Conservation (phyloP, 2,329 filamentous ascomycete genomes). For the Fusarium dimerum region DNA sequence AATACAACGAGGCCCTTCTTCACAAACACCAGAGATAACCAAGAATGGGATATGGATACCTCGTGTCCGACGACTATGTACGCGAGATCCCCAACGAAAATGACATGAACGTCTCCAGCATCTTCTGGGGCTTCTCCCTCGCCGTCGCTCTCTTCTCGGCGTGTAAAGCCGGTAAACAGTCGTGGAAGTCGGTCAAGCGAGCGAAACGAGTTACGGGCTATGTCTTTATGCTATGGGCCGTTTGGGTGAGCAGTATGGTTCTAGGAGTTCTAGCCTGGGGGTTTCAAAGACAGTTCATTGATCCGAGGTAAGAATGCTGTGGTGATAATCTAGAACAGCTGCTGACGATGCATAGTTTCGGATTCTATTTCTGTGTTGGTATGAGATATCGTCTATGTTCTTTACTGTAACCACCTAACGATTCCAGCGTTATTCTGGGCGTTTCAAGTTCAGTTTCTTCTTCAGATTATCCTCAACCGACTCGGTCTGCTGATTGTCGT, state of each 20-base stretch:
- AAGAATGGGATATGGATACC: constrained; percentile 22
- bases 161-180: constrained; percentile 13
- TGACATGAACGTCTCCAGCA: constrained; percentile 27
- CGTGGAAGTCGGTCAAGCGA: constrained; percentile 16
- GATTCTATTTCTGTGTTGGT: constrained; percentile 26
- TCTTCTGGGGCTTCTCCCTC: constrained; percentile 28
- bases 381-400: background rate
- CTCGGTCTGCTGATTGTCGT: constrained; percentile 47
- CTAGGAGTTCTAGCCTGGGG: constrained; percentile 24
- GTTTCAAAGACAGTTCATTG: constrained; percentile 25
- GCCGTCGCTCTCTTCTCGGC: constrained; percentile 16
- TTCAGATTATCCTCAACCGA: constrained; percentile 58
- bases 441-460: constrained; percentile 49
- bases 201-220: constrained; percentile 14
- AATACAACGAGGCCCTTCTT: too few species aligned
- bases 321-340: fast-evolving
- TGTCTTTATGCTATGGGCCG: constrained; percentile 23
- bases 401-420: background rate
- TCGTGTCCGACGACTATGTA: constrained; percentile 26
- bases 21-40: too few species aligned
- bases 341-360: constrained; percentile 13
- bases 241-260: constrained; percentile 25
- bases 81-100: constrained; percentile 17
- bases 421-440: constrained; percentile 33
- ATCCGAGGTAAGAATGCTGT: constrained; percentile 27